Conservation (phyloP, 176 grass and related monocot genomes). For the Carex kokanica region DNA sequence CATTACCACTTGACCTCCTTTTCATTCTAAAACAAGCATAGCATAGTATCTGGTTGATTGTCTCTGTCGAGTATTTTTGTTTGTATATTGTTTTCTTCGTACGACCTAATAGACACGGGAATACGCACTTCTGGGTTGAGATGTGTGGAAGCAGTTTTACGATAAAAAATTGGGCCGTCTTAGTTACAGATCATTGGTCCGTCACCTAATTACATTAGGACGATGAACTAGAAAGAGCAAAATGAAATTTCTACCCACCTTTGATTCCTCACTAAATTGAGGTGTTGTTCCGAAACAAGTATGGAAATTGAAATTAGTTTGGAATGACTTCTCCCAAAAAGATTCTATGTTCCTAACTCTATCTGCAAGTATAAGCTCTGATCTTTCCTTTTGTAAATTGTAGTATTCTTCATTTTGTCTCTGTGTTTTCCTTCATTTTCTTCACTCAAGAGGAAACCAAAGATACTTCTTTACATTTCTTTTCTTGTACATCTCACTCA, state of each 20-base stretch:
- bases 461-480: neutral
- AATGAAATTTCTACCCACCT: neutral
- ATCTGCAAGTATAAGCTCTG: neutral
- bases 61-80: too few species aligned
- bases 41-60: too few species aligned
- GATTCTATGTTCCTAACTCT: neutral
- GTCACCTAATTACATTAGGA: neutral
- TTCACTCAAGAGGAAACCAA: neutral
- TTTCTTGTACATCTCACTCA: conserved; percentile 4
- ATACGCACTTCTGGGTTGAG: too few species aligned
- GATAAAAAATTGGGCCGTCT: too few species aligned
- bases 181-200: too few species aligned
- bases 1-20: too few species aligned
- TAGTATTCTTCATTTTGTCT: too few species aligned
- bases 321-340: neutral
- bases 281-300: neutral
- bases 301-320: neutral
- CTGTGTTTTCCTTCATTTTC: neutral
- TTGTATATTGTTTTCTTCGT: too few species aligned
- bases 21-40: too few species aligned
- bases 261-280: neutral
- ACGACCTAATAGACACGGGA: too few species aligned
- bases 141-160: too few species aligned
- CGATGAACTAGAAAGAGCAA: neutral
- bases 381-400: neutral